Percentiles rank a stretch among this genome's conserved stretches.
phyloP scores from a whole-genome alignment of 2,329 filamentous ascomycete species.

The Apiospora sp. region DNA sequence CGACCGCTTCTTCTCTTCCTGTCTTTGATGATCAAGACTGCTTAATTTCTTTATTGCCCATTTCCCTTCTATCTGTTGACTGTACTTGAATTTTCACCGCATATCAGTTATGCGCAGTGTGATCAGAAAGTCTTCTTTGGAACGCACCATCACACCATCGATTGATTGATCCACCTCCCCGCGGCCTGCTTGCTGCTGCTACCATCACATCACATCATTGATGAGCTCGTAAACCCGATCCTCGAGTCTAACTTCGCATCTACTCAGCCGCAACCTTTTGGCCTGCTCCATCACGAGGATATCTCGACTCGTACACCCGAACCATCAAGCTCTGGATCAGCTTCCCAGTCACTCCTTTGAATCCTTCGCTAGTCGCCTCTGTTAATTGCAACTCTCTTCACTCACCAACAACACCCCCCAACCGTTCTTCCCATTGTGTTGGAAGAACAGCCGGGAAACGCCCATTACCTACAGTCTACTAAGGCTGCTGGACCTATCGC shows the following conservation, averaged over 20 bases:
- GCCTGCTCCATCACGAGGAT: slow-evolving; percentile 1
- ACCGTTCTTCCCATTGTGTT: background rate
- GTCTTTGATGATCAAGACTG: background rate
- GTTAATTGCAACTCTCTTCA: slow-evolving; percentile 1
- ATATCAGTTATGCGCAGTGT: slow-evolving; percentile 13
- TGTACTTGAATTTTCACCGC: background rate
- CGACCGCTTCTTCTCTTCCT: slow-evolving; percentile 7
- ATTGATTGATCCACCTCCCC: slow-evolving; percentile 15
- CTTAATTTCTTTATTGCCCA: slow-evolving; percentile 1
- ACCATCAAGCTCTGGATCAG: slow-evolving; percentile 15
- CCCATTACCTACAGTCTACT: slow-evolving; percentile 14
- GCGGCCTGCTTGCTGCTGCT: background rate
- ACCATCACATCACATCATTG: background rate
- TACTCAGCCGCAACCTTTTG: slow-evolving; percentile 20
- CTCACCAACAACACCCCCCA: background rate
- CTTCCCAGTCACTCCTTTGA: slow-evolving; percentile 21
- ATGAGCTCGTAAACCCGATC: background rate
- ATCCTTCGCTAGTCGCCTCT: slow-evolving; percentile 12
- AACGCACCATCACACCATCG: slow-evolving; percentile 6
- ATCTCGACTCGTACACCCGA: slow-evolving; percentile 8
- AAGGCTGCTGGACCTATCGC: slow-evolving; percentile 15
- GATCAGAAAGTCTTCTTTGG: background rate
- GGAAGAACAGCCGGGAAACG: slow-evolving; percentile 10
- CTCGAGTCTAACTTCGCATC: background rate
- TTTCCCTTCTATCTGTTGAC: background rate